These are phyloP conservation scores for Saccharum officinarum DNA, from an alignment of 176 grass and related monocot genomes.

Conservation along the genomic window DNA sequence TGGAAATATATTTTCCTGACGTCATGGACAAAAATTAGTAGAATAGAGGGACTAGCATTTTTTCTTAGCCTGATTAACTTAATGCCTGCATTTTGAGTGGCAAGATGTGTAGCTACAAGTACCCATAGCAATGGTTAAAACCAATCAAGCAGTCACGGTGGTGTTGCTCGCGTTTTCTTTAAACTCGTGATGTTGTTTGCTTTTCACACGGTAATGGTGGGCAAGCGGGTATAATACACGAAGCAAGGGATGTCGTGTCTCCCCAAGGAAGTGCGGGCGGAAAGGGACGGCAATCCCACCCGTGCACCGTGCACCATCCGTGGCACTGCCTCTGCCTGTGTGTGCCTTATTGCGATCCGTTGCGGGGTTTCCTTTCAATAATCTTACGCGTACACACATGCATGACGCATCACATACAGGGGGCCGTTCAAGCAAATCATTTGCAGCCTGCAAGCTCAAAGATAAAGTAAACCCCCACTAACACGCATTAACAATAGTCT, in stretches of 20 bases:
- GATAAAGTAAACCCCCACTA: background rate
- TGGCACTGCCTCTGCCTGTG: background rate
- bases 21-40: no score
- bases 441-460: background rate
- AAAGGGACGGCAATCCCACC: slow-evolving; percentile 39
- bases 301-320: slow-evolving; percentile 5
- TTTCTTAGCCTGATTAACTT: background rate
- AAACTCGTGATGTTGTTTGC: background rate
- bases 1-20: no score
- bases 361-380: background rate
- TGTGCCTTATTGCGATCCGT: background rate
- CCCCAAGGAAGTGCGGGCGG: slow-evolving; percentile 15
- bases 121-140: background rate
- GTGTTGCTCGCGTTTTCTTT: background rate
- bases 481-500: background rate
- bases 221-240: background rate
- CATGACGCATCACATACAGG: background rate
- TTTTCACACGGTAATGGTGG: slow-evolving; percentile 26
- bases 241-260: slow-evolving; percentile 36
- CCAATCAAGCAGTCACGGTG: background rate
- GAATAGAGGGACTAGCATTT: no score
- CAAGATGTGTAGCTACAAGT: background rate
- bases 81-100: background rate
- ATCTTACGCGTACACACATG: background rate
- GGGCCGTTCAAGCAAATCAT: background rate